phyloP scores from a whole-genome alignment of 2,329 filamentous ascomycete species.

The Cordyceps militaris region DNA sequence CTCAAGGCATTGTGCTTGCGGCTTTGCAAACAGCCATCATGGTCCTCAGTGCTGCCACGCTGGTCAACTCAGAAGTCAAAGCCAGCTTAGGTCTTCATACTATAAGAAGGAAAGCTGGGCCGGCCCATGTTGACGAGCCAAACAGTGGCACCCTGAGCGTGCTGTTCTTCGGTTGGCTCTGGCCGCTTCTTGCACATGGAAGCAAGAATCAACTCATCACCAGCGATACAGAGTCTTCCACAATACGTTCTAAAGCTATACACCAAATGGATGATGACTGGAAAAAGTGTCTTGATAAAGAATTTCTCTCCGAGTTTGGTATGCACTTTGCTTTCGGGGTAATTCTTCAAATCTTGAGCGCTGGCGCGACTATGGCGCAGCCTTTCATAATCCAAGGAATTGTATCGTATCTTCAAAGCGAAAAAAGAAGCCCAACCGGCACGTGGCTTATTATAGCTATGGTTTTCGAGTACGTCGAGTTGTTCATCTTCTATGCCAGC shows the following conservation, averaged over 20 bases:
- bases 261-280: neutral
- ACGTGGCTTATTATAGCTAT: neutral
- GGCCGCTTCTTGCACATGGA: neutral
- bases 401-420: neutral
- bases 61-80: neutral
- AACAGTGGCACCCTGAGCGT: neutral
- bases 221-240: neutral
- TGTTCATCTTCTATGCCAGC: neutral
- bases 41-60: neutral
- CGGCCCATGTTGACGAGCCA: neutral
- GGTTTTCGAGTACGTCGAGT: neutral
- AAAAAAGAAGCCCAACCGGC: neutral
- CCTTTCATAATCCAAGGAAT: conserved; percentile 1
- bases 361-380: neutral
- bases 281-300: neutral
- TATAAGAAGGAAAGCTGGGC: neutral
- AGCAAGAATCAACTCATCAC: neutral
- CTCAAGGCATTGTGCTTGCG: neutral
- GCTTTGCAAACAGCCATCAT: neutral
- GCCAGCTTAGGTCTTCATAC: neutral
- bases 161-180: conserved; percentile 3
- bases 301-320: neutral
- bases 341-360: neutral
- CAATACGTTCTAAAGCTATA: neutral
- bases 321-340: neutral